phyloP scores from a whole-genome alignment of 176 grass and related monocot species.

The Paspalum notatum region DNA sequence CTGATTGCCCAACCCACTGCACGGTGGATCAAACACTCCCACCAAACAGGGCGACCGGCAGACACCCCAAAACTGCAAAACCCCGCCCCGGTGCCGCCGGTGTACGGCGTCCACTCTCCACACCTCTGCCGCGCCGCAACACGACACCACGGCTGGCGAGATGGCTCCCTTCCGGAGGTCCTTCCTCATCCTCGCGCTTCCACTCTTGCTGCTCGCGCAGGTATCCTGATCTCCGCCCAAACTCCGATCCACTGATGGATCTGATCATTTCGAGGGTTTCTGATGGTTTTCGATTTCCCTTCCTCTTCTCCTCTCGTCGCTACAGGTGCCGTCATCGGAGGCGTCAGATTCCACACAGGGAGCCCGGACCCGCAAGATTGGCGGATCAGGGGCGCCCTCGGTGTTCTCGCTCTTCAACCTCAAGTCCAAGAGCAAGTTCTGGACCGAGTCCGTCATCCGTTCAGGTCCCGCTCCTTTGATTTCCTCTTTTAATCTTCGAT shows the following conservation, averaged over 20 bases:
- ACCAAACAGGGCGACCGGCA: too few relatives aligned
- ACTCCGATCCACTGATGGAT: slow-evolving; percentile 30
- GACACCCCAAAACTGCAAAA: slow-evolving; percentile 14
- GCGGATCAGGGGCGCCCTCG: slow-evolving; percentile 32
- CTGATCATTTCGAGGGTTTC: slow-evolving; percentile 10
- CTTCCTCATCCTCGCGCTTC: neutral
- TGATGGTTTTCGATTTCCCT: neutral
- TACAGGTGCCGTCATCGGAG: slow-evolving; percentile 35
- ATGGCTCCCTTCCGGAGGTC: slow-evolving; percentile 23
- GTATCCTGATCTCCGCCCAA: slow-evolving; percentile 24
- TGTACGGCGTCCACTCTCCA: slow-evolving; percentile 9
- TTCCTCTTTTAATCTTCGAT: neutral
- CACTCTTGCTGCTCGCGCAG: slow-evolving; percentile 31
- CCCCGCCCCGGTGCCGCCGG: neutral
- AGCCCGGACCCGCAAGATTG: slow-evolving; percentile 65
- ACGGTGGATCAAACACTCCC: too few relatives aligned
- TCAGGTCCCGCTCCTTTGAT: slow-evolving; percentile 41
- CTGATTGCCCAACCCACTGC: too few relatives aligned
- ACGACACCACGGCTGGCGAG: slow-evolving; percentile 1
- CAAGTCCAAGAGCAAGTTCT: slow-evolving; percentile 85
- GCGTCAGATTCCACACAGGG: slow-evolving; percentile 53
- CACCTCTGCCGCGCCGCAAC: neutral
- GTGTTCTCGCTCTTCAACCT: slow-evolving; percentile 97
- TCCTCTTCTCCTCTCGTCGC: neutral
- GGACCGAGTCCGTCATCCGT: slow-evolving; percentile 90